Base-by-base conservation (phyloP, 176 grass and related monocot genomes). In the Dactylis glomerata region DNA sequence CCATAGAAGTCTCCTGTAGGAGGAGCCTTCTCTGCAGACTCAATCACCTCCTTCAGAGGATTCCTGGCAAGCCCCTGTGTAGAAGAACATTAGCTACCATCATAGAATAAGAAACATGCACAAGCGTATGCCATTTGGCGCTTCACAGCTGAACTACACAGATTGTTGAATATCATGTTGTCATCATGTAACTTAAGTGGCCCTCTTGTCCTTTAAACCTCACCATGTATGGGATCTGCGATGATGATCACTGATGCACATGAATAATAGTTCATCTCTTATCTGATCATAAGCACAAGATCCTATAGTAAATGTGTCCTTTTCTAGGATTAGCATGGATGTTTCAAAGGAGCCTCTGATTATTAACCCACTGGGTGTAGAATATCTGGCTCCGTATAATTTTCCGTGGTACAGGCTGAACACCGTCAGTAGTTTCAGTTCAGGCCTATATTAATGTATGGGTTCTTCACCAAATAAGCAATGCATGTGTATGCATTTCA, bases 1-100 rank as follows among this genome's bases (percentile, higher is more conserved):
- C 82, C 78, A 75, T 85, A 40, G 79, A 97, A 97, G 71, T 97
- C 91, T 90, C 89, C 92, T 65, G 82, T 42, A 44, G 92, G 92
- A 78, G 91, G 87, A 83, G 87, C 81, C 76, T 81, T n/a, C 36
- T 49, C 28, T 2, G 85, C 79, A 85, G 86, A 62, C 72, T 92
- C 45, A 56, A 86, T 95, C 75, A 94, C 32, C 49, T 47, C 56
- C 7, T 82, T 23, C 20, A 90, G 45, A 77, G 82, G 62, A 81
- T 70, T 76, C 37, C 45, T 83, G 70, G 65, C 79, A 82, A 46
- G 76, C 66, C 92, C 86, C 85, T 83, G 31, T 56, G n/a, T n/a
- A n/a, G n/a, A n/a, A n/a, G n/a, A 14, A n/a, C 22, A 65, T 65
- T 80, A 84, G 36, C 22, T 26, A 7, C 28, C 38, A 68, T 52